These are phyloP conservation scores for Agaricus subrufescens DNA, from an alignment of 768 basidiomycete genomes.

Conservation along the genomic window DNA sequence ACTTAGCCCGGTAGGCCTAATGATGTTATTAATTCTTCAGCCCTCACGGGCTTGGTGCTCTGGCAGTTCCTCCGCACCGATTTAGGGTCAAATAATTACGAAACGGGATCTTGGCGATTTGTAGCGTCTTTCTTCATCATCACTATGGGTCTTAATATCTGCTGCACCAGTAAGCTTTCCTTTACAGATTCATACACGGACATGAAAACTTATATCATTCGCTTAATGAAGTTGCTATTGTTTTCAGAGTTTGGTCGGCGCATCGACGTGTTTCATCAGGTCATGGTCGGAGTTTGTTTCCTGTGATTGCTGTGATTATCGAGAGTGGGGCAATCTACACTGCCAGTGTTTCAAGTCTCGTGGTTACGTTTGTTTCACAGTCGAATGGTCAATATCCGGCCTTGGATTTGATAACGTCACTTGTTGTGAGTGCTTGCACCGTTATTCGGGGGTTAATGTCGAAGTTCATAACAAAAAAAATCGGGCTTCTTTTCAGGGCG, in stretches of 20 bases:
- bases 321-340: constrained; percentile 8
- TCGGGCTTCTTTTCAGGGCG: neutral
- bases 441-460: too few relatives aligned
- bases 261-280: neutral
- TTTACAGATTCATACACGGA: too few relatives aligned
- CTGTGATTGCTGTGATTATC: constrained; percentile 1
- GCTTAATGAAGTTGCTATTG: neutral
- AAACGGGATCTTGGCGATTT: neutral
- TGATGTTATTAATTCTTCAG: neutral
- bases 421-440: neutral
- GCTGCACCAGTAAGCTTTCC: constrained; percentile 1
- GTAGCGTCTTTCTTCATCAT: constrained; percentile 1
- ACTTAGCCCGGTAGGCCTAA: neutral
- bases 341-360: neutral
- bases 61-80: neutral
- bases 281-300: neutral
- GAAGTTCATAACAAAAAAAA: too few relatives aligned
- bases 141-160: constrained; percentile 3
- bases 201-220: too few relatives aligned
- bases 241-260: neutral
- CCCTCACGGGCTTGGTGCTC: neutral
- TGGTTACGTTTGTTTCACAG: neutral
- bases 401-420: constrained; percentile 1
- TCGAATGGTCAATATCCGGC: constrained; percentile 5
- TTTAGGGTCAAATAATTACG: neutral